Evolutionary conservation across 1,284 basidiomycete species (phyloP).

Genomic region (Boletus mariae): DNA sequence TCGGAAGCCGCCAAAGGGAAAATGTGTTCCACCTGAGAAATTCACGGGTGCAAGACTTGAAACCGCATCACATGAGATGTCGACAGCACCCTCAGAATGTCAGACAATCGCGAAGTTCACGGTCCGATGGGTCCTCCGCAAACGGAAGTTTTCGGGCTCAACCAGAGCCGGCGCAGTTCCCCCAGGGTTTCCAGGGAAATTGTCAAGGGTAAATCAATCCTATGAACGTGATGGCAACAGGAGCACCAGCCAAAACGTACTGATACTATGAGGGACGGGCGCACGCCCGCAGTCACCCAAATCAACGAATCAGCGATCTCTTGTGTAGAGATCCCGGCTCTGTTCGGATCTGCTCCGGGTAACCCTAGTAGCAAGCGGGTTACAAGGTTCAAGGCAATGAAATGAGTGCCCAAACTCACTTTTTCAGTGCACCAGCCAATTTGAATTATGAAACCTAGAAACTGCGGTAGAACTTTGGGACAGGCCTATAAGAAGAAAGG

Average conservation of each 20-base stretch:
- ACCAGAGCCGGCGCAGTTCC: too few relatives aligned
- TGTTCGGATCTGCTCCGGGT: neutral
- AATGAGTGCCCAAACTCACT: neutral
- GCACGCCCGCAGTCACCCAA: neutral
- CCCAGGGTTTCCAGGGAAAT: too few relatives aligned
- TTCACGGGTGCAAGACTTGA: slow-evolving; percentile 7
- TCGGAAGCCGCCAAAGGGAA: neutral
- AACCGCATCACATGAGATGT: slow-evolving; percentile 20
- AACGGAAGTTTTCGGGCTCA: slow-evolving; percentile 24
- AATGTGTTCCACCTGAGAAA: slow-evolving; percentile 1
- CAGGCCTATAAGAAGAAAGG: neutral
- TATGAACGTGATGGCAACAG: slow-evolving; percentile 6
- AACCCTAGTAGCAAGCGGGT: neutral
- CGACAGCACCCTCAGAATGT: slow-evolving; percentile 1
- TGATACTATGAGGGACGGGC: neutral
- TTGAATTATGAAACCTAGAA: neutral
- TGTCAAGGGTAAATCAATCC: neutral
- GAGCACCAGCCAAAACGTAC: neutral
- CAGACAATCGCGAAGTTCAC: slow-evolving; percentile 5
- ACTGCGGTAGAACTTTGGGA: neutral
- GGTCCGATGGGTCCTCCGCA: neutral
- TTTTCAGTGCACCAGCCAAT: neutral
- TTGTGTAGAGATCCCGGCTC: neutral
- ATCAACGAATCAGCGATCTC: neutral
- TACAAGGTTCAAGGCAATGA: neutral